Evolutionary conservation across 2,329 filamentous ascomycete genomes (phyloP).

Genomic region (Pyrenochaeta sp.): DNA sequence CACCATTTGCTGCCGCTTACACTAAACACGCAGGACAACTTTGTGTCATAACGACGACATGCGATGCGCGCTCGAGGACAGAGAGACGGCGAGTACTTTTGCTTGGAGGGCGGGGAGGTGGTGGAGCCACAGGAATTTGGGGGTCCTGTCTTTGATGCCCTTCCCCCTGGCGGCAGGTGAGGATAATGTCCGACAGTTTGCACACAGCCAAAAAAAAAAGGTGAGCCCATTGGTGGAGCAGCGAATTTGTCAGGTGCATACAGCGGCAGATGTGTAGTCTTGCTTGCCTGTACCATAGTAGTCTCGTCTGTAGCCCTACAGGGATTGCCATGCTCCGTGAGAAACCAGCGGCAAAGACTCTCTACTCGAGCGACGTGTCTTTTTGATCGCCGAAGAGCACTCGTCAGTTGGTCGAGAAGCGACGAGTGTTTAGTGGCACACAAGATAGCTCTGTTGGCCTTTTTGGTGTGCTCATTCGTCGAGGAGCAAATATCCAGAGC

Average conservation of each 20-base stretch:
- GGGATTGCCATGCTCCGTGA: constrained; percentile 3
- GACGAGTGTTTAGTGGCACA: constrained; percentile 14
- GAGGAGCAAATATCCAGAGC: constrained; percentile 28
- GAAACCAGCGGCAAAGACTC: constrained; percentile 9
- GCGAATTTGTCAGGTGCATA: constrained; percentile 24
- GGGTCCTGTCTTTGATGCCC: constrained; percentile 17
- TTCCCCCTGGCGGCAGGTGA: constrained; percentile 22
- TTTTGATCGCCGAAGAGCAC: constrained; percentile 18
- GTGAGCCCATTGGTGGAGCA: constrained; percentile 26
- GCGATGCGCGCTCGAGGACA: constrained; percentile 9
- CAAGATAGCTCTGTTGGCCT: constrained; percentile 12
- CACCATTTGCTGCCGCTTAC: constrained; percentile 37
- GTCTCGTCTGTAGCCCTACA: constrained; percentile 21
- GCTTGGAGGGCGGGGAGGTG: constrained; percentile 9
- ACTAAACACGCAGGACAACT: constrained; percentile 25
- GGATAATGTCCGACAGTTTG: constrained; percentile 21
- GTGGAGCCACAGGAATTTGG: constrained; percentile 2
- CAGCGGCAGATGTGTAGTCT: constrained; percentile 30
- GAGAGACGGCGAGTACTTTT: constrained; percentile 5
- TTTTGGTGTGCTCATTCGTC: constrained; percentile 32
- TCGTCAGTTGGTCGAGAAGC: no score
- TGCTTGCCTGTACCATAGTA: constrained; percentile 12
- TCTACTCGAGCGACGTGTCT: constrained; percentile 6
- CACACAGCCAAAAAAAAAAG: not conserved
- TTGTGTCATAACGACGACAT: constrained; percentile 25